Conservation (phyloP, 2,329 filamentous ascomycete species). For the Curvularia sp. region DNA sequence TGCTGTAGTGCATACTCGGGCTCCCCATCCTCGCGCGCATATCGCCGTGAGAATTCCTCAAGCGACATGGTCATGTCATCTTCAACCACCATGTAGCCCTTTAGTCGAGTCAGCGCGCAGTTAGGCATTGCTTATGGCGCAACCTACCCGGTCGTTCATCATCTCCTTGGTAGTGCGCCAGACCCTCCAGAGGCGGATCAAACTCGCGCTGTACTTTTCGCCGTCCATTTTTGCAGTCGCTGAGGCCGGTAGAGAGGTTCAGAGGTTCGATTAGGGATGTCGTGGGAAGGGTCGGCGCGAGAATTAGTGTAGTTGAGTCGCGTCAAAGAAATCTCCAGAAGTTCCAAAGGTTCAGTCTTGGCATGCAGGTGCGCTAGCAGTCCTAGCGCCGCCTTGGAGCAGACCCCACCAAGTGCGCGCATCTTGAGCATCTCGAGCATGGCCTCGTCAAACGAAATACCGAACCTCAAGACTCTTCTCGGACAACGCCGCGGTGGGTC, state of each 20-base stretch:
- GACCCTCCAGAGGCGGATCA: conserved; percentile 83
- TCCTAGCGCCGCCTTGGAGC: conserved; percentile 21
- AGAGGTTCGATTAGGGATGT: conserved; percentile 16
- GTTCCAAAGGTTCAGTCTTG: conserved; percentile 26
- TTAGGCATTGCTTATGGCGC: conserved; percentile 20
- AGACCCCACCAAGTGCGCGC: conserved; percentile 39
- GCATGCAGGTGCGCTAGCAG: conserved; percentile 26
- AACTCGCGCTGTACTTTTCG: conserved; percentile 32
- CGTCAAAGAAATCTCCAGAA: conserved; percentile 44
- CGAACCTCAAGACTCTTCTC: conserved; percentile 73
- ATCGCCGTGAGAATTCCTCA: conserved; percentile 78
- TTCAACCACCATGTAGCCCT: conserved; percentile 94
- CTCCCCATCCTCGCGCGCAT: conserved; percentile 73
- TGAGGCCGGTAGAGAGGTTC: conserved; percentile 15
- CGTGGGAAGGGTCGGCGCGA: conserved; percentile 18
- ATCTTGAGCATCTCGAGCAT: conserved; percentile 54
- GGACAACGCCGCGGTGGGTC: conserved; percentile 57
- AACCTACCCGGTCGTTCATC: conserved; percentile 83
- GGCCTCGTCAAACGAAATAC: conserved; percentile 73
- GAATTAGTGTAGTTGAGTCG: conserved; percentile 21
- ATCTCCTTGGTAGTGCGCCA: conserved; percentile 95
- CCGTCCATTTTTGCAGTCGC: conserved; percentile 37
- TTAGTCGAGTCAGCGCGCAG: conserved; percentile 30
- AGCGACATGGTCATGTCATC: conserved; percentile 87
- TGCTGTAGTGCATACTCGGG: conserved; percentile 68